phyloP scores from a whole-genome alignment of 768 basidiomycete genomes.

The Dioszegia crocea region DNA sequence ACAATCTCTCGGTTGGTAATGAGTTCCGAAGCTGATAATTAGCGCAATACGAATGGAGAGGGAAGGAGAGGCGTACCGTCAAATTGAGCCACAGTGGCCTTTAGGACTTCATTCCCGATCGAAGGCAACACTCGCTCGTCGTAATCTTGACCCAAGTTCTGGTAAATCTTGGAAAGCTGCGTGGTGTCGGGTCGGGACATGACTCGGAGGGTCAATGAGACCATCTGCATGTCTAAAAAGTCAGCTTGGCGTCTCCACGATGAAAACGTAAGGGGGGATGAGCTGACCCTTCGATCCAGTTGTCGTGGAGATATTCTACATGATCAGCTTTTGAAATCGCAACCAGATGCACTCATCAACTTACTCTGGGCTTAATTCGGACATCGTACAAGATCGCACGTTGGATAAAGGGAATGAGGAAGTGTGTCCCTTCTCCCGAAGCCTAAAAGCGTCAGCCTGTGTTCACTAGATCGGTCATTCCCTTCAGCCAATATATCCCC shows the following conservation, averaged over 20 bases:
- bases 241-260: not conserved
- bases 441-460: slow-evolving; percentile 56
- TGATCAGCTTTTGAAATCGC: not conserved
- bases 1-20: slow-evolving; percentile 92
- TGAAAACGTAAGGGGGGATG: not conserved
- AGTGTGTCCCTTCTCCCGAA: slow-evolving; percentile 87
- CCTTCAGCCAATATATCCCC: no score
- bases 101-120: slow-evolving; percentile 95
- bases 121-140: slow-evolving; percentile 97
- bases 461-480: not conserved
- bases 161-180: slow-evolving; percentile 89
- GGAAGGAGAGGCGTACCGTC: slow-evolving; percentile 56
- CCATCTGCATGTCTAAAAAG: slow-evolving; percentile 54
- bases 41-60: slow-evolving; percentile 50
- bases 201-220: slow-evolving; percentile 77
- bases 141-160: slow-evolving; percentile 89
- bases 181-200: slow-evolving; percentile 82
- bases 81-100: slow-evolving; percentile 96
- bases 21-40: slow-evolving; percentile 37
- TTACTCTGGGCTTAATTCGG: slow-evolving; percentile 88
- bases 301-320: slow-evolving; percentile 92
- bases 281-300: slow-evolving; percentile 78
- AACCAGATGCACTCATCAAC: slow-evolving; percentile 31
- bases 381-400: slow-evolving; percentile 96
- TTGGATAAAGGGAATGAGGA: slow-evolving; percentile 92